Conservation (phyloP, 352 stramenopile species). For the Halophytophthora batemanensis region DNA sequence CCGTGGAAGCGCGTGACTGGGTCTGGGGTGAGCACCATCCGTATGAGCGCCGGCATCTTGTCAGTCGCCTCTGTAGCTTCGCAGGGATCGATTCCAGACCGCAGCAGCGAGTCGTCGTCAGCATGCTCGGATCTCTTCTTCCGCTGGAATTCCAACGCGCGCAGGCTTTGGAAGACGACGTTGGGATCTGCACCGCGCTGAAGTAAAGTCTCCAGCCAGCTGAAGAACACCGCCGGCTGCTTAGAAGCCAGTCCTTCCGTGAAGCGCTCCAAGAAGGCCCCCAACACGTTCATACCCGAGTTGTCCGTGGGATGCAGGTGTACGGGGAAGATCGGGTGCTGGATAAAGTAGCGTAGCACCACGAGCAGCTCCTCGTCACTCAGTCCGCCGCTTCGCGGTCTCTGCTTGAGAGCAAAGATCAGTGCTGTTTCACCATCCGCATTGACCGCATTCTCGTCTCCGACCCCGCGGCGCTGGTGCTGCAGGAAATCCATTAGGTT, state of each 20-base stretch:
- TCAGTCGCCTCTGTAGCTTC: conserved; percentile 17
- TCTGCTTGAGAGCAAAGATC: conserved; percentile 51
- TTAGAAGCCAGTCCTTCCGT: conserved; percentile 18
- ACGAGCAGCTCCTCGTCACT: conserved; percentile 23
- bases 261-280: conserved; percentile 59
- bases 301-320: conserved; percentile 32
- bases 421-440: conserved; percentile 46
- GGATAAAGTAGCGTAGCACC: conserved; percentile 49
- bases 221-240: conserved; percentile 24
- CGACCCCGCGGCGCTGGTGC: conserved; percentile 33
- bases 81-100: conserved; percentile 33
- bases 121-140: background rate
- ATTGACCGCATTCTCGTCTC: conserved; percentile 42
- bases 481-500: conserved; percentile 74
- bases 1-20: conserved; percentile 27
- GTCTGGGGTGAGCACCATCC: conserved; percentile 35
- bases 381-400: conserved; percentile 22
- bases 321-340: conserved; percentile 31
- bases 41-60: conserved; percentile 44
- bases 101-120: conserved; percentile 15
- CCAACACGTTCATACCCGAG: conserved; percentile 44
- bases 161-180: conserved; percentile 29
- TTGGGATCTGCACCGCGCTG: conserved; percentile 57
- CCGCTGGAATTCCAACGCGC: conserved; percentile 10
- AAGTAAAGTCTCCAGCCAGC: conserved; percentile 49